Evolutionary conservation across 306 rosid genomes (phyloP).

Genomic region (Delonix regia): DNA sequence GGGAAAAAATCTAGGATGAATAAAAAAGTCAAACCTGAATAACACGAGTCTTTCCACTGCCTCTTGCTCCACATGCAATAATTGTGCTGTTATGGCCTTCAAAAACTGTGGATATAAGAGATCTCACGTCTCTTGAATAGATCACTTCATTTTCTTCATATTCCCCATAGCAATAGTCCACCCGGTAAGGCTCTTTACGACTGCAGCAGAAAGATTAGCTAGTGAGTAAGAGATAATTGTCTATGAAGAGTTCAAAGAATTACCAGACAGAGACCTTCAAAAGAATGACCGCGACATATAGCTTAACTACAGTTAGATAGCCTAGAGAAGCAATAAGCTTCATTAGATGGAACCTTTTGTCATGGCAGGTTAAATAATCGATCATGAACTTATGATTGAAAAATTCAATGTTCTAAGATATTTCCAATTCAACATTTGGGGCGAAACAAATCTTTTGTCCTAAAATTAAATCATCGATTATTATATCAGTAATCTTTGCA

Average conservation of each 20-base stretch:
- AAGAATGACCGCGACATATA: background rate
- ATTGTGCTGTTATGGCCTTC: constrained; percentile 77
- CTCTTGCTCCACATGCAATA: constrained; percentile 82
- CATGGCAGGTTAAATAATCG: background rate
- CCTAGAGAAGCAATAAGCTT: background rate
- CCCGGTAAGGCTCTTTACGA: constrained; percentile 55
- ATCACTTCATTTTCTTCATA: constrained; percentile 62
- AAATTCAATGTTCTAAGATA: background rate
- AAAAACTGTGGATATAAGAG: constrained; percentile 63
- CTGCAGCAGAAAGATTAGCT: constrained; percentile 44
- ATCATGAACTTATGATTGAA: background rate
- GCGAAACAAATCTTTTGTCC: background rate
- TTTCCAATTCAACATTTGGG: background rate
- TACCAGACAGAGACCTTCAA: background rate
- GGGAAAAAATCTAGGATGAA: background rate
- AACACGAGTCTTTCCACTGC: constrained; percentile 75
- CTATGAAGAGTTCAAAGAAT: background rate
- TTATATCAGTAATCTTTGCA: background rate
- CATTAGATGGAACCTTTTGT: background rate
- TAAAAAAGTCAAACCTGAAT: constrained; percentile 65
- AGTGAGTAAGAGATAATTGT: background rate
- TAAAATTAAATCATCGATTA: background rate
- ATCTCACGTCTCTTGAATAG: constrained; percentile 67
- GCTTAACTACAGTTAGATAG: background rate
- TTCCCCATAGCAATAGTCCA: constrained; percentile 70